Base-by-base conservation (phyloP, 306 rosid species). In the Gleditsia sinensis region DNA sequence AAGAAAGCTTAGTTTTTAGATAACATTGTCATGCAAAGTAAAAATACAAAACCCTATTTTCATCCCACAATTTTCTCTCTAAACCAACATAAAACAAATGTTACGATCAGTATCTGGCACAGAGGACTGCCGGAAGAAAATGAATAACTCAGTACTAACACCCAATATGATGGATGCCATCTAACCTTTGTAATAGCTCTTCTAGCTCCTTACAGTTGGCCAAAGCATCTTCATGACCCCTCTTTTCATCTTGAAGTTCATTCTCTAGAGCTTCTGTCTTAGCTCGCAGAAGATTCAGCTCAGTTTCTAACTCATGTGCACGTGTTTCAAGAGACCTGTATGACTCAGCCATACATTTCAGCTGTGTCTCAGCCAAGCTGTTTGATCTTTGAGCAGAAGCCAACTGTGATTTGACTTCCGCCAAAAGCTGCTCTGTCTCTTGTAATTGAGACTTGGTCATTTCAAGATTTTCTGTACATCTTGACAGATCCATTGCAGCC, bases 271-370 rank as follows among this genome's bases (percentile, higher is more conserved):
- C 77, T 71, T 88, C 97, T 27, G 83, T 79, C 85, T 85, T 90
- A 50, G 65, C 81, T 32, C 70, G 86, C 49, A 92, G 81, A 64
- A 75, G 85, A 71, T 86, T 88, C 80, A 87, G 23, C 71, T 95
- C 93, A 48, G 87, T 85, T 85, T 90, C 93, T 32, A 92, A 82
- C 77, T 87, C 98, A 16, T 81, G 83, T 27, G 97, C 81, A 28
- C 92, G 92, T 30, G 83, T 79, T 83, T 95, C 99, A 64, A 95
- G 97, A 67, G 96, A 88, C 63, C 95, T 83, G 80, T 95, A 95
- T 0, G 99, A 95, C 75, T 95, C 98, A 67, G 96, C 97, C 99
- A 95, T 92, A 67, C 99, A 95, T 82, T 90, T 95, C 53, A 95
- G 88, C 90, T 95, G 99, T 1, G 99, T 95, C 83, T 95, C 99